phyloP scores from a whole-genome alignment of 1,139 yeast species.

The Scheffersomyces parashehatae region DNA sequence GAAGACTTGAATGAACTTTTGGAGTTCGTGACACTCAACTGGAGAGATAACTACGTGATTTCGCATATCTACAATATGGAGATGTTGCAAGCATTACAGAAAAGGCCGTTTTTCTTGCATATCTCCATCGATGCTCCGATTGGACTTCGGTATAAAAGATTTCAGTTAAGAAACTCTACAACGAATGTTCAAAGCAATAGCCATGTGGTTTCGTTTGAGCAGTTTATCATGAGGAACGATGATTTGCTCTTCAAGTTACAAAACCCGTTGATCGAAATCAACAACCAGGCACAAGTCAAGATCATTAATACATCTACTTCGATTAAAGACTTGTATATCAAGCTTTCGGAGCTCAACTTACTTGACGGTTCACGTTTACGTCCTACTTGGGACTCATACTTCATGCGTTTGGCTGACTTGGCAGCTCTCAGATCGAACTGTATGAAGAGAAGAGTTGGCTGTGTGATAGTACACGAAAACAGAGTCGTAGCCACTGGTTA shows the following conservation, averaged over 20 bases:
- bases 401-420: constrained; percentile 88
- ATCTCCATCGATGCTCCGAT: constrained; percentile 79
- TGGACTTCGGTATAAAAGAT: constrained; percentile 52
- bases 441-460: constrained; percentile 96
- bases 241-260: constrained; percentile 34
- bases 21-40: constrained; percentile 65
- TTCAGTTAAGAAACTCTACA: constrained; percentile 20
- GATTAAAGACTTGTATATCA: constrained; percentile 48
- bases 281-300: constrained; percentile 58
- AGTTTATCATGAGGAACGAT: constrained; percentile 52
- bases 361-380: constrained; percentile 65
- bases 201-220: constrained; percentile 25
- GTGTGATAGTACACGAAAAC: constrained; percentile 84
- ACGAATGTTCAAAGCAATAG: neutral
- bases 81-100: constrained; percentile 52
- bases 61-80: constrained; percentile 46
- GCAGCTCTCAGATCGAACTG: constrained; percentile 94
- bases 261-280: constrained; percentile 48
- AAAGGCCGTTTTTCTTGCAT: constrained; percentile 86
- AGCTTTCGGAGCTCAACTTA: constrained; percentile 56
- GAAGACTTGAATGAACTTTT: constrained; percentile 47
- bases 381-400: constrained; percentile 95
- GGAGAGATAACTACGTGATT: constrained; percentile 67
- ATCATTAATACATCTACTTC: constrained; percentile 59
- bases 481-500: constrained; percentile 95